Evolutionary conservation across 495 filamentous ascomycete species (phyloP).

Genomic region (Penicillium pulvis): DNA sequence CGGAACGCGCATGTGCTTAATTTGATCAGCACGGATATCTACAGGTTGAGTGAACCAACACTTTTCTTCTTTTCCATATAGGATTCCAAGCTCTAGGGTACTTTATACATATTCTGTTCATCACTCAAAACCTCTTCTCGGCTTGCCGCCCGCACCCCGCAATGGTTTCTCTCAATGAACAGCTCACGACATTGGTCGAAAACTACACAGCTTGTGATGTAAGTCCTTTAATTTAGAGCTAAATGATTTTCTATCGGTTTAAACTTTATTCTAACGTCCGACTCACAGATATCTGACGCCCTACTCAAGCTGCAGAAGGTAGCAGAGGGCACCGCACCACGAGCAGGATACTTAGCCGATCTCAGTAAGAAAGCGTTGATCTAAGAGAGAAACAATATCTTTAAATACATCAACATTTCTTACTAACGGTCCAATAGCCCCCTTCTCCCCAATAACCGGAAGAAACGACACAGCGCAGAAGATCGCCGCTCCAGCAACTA

Average conservation of each 20-base stretch:
- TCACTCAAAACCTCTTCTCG: not conserved
- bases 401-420: not conserved
- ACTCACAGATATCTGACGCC: conserved; percentile 59
- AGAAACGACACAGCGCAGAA: conserved; percentile 36
- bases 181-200: conserved; percentile 34
- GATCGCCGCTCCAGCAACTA: conserved; percentile 61
- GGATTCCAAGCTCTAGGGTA: not conserved
- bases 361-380: conserved; percentile 42
- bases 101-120: not conserved
- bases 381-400: not conserved
- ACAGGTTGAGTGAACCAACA: not conserved
- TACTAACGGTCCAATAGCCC: conserved; percentile 23
- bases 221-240: conserved; percentile 7
- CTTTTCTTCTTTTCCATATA: not conserved
- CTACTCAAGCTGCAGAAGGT: conserved; percentile 60
- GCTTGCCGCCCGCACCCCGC: conserved; percentile 11
- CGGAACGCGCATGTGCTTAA: conserved; percentile 27
- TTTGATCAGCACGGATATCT: conserved; percentile 2
- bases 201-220: conserved; percentile 56
- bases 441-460: conserved; percentile 37
- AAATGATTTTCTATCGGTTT: not conserved
- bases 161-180: conserved; percentile 36
- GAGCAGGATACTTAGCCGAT: conserved; percentile 64
- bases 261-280: not conserved
- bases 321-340: conserved; percentile 29